A percentile compares a stretch with the other conserved stretches of the same genome.
Conservation (phyloP, 208 protist species). For the Crithidia thermophila region DNA sequence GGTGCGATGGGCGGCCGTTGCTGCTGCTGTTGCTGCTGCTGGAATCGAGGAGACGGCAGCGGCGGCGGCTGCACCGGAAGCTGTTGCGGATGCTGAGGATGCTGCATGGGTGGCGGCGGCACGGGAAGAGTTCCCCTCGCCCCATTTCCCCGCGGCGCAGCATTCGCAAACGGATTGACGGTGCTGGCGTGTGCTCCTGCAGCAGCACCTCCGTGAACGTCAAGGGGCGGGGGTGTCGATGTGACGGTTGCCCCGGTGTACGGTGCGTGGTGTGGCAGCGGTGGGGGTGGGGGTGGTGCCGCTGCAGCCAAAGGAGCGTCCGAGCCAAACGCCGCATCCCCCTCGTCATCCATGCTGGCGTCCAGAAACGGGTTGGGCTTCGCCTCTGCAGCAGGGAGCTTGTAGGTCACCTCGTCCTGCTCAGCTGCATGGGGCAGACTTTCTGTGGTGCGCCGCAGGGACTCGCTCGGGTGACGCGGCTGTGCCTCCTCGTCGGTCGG, state of each 20-base stretch:
- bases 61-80: constrained; percentile 2
- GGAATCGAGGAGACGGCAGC: not conserved
- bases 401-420: too few relatives aligned
- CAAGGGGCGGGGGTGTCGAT: not conserved
- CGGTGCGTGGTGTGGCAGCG: constrained; percentile 10
- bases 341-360: not conserved
- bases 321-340: not conserved
- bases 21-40: not conserved
- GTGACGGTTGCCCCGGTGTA: constrained; percentile 3
- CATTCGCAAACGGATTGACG: constrained; percentile 4
- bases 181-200: not conserved
- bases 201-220: not conserved
- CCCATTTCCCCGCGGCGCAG: not conserved
- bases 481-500: not conserved
- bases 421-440: not conserved
- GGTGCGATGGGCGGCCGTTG: too few relatives aligned
- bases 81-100: not conserved
- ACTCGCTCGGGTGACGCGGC: not conserved
- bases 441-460: not conserved
- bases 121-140: not conserved
- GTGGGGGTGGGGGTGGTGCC: constrained; percentile 1
- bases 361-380: constrained; percentile 8
- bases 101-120: constrained; percentile 2
- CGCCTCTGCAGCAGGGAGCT: not conserved
- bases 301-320: not conserved